Base-by-base conservation (phyloP, 1,139 yeast species). In the Debaryomyces psychrophilus region DNA sequence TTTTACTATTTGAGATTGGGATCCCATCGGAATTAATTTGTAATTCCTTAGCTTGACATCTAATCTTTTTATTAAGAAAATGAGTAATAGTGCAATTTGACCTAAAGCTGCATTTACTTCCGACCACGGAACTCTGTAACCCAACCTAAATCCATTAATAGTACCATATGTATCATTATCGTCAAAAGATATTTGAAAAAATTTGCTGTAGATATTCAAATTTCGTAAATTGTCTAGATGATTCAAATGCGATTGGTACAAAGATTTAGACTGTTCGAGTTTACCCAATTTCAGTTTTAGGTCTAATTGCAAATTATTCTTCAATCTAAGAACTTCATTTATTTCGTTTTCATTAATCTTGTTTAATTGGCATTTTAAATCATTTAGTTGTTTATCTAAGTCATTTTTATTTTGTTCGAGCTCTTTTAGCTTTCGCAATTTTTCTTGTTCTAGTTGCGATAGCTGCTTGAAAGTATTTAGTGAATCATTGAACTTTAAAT, bases 71-170 rank as follows among this genome's bases (percentile, higher is more conserved):
- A 80, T 68, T 4, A 92, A 74, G 4, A 95, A 88, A 0, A 85
- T 77, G 35, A 92, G 63, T 18, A 92, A 65, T 15, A 90, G 64
- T 3, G 89, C 79, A 2, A 92, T 71, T 57, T 92, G 96, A 0
- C 99, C 99, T 62, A 93, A 69, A 0, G 96, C 98, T 1, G 95
- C 95, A 61, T 92, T 93, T 35, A 90, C 83, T 57, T 93, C 99
- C 43, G 89, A 82, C 96, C 97, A 90, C 2, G 95, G 87, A 0
- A 92, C 82, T 44, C 71, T 77, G 49, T 74, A 69, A 1, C 98
- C 99, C 11, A 93, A 64, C 46, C 97, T 68, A 38, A 89, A 73
- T 0, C 93, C 95, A 63, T 92, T 92, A 23, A 93, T 92, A 0
- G 95, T 87, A 1, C 95, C 97, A 67, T 87, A 89, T 41, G 81